These are phyloP conservation scores for Elsinoe ampelina DNA, from an alignment of 2,329 filamentous ascomycete genomes.

Conservation along the genomic window DNA sequence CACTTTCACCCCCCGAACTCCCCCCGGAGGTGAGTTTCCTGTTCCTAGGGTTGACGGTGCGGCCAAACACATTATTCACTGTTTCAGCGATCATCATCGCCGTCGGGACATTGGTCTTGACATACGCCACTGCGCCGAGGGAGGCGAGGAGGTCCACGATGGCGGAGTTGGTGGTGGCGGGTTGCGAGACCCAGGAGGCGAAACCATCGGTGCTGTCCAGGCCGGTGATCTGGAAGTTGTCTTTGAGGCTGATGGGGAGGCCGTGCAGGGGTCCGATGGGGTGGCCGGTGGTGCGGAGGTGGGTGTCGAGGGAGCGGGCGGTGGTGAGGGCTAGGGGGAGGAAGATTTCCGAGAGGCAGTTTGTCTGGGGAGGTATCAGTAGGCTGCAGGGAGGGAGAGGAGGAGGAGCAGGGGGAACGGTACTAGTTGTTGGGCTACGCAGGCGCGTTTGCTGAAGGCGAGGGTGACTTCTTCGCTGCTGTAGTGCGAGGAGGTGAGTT, in stretches of 20 bases:
- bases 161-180: conserved; percentile 46
- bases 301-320: conserved; percentile 45
- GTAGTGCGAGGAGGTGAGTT: conserved; percentile 35
- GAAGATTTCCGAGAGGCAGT: conserved; percentile 51
- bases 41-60: conserved; percentile 51
- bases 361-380: conserved; percentile 36
- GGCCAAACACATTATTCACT: conserved; percentile 56
- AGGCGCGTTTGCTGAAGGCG: conserved; percentile 47
- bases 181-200: conserved; percentile 50
- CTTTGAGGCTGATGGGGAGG: conserved; percentile 58
- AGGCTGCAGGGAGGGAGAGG: neutral
- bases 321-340: conserved; percentile 44
- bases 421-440: conserved; percentile 47
- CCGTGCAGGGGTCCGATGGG: conserved; percentile 58
- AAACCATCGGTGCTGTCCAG: conserved; percentile 57
- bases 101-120: conserved; percentile 61
- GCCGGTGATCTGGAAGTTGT: conserved; percentile 56
- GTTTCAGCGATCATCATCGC: conserved; percentile 62
- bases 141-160: conserved; percentile 50
- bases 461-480: conserved; percentile 43
- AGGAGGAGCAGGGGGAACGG: conserved; percentile 1
- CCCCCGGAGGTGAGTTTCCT: conserved; percentile 53
- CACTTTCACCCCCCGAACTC: conserved; percentile 58
- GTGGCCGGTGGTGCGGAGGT: conserved; percentile 37
- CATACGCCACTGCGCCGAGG: conserved; percentile 57